phyloP scores from a whole-genome alignment of 306 rosid species.

The Rosa chinensis region DNA sequence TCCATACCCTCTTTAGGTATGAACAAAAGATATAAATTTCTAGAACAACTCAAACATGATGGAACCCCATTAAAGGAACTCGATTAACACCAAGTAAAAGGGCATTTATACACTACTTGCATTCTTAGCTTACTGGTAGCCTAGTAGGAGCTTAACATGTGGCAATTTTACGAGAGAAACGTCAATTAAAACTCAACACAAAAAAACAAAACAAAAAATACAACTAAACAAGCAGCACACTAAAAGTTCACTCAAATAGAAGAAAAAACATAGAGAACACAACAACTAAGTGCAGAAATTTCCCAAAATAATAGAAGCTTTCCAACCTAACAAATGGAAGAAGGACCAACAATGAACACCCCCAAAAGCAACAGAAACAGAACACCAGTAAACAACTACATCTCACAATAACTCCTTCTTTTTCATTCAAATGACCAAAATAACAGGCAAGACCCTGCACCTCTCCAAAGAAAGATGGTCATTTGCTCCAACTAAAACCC shows the following conservation, averaged over 20 bases:
- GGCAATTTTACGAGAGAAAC: background rate
- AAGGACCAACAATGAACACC: background rate
- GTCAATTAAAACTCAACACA: background rate
- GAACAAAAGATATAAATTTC: background rate
- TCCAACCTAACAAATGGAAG: background rate
- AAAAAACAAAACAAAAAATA: background rate
- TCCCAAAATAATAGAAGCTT: background rate
- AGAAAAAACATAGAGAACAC: background rate
- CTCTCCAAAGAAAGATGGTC: background rate
- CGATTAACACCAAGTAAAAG: background rate
- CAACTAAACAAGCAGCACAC: background rate
- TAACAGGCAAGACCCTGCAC: background rate
- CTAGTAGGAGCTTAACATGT: background rate
- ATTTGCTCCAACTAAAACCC: background rate
- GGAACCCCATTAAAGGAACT: background rate
- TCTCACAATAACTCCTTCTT: background rate
- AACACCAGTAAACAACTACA: background rate
- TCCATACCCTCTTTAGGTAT: background rate
- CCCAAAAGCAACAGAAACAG: background rate
- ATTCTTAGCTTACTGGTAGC: background rate
- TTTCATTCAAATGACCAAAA: background rate
- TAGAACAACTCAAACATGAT: background rate
- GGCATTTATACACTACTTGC: background rate
- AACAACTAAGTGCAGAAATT: background rate
- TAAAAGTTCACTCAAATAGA: background rate